Evolutionary conservation across 192 early-diverging fungal species (phyloP).

Genomic region (Glomus cerebriforme): DNA sequence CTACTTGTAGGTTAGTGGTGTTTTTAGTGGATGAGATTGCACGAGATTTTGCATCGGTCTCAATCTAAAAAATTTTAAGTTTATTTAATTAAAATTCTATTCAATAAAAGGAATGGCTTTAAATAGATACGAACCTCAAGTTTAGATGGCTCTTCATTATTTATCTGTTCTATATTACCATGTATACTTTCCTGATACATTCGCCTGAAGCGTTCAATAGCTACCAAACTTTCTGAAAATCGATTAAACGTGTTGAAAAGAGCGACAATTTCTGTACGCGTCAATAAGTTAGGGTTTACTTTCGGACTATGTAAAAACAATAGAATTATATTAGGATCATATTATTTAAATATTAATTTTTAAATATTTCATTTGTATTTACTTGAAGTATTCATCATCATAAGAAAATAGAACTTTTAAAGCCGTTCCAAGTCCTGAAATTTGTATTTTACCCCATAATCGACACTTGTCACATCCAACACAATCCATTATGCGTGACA

Average conservation of each 20-base stretch:
- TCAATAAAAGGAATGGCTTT: not conserved
- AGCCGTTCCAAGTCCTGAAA: constrained; percentile 89
- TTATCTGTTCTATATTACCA: too few relatives aligned
- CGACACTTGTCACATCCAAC: constrained; percentile 98
- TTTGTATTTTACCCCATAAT: constrained; percentile 98
- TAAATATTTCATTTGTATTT: too few relatives aligned
- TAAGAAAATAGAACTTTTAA: constrained; percentile 95
- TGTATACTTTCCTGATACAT: constrained; percentile 57
- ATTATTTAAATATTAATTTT: too few relatives aligned
- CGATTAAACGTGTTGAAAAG: constrained; percentile 89
- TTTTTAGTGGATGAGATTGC: not conserved
- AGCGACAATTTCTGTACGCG: constrained; percentile 85
- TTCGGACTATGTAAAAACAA: constrained; percentile 43
- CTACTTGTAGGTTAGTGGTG: not conserved
- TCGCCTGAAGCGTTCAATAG: constrained; percentile 79
- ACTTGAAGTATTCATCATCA: constrained; percentile 68
- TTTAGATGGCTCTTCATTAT: constrained; percentile 3
- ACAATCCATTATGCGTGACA: constrained; percentile 98
- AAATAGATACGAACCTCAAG: not conserved
- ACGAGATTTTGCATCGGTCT: not conserved
- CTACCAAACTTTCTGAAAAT: constrained; percentile 81
- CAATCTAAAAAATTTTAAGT: not conserved
- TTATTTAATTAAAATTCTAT: not conserved
- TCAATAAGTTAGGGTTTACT: constrained; percentile 55
- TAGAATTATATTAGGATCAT: not conserved